A percentile compares a stretch with the other conserved stretches of the same genome.
These are phyloP conservation scores for Phlyctochytrium planicorne DNA, from an alignment of 192 early-diverging fungal species.

Conservation along the genomic window DNA sequence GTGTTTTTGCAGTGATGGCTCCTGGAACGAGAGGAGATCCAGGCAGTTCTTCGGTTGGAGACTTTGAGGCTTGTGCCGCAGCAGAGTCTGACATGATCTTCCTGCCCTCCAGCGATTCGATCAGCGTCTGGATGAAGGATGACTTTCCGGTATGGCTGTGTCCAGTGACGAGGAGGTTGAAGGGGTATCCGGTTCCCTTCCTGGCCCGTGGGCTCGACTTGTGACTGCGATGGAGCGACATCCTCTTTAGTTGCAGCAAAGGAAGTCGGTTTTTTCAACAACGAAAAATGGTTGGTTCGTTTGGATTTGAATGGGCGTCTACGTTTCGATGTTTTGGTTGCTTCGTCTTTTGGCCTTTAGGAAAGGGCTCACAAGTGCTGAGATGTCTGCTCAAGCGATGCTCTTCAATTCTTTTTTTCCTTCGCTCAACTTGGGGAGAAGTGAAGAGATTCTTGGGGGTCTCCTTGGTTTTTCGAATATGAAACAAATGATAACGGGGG, in stretches of 20 bases:
- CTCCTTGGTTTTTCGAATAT: no score
- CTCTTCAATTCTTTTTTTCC: no score
- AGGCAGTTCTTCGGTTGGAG: neutral
- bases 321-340: no score
- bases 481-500: no score
- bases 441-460: no score
- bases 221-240: neutral
- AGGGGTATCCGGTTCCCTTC: conserved; percentile 23
- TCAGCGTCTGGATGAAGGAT: conserved; percentile 45
- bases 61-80: neutral
- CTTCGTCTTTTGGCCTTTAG: no score
- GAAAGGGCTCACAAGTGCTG: no score
- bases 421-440: no score
- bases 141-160: conserved; percentile 48
- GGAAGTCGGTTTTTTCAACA: no score
- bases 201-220: neutral
- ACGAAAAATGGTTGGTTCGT: no score
- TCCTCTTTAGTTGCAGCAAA: neutral
- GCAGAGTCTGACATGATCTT: neutral
- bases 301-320: no score
- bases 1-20: neutral
- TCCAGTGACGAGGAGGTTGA: conserved; percentile 55
- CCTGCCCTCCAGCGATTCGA: conserved; percentile 40
- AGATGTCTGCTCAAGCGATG: no score
- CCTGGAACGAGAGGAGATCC: neutral